Evolutionary conservation across 805 yeast genomes (phyloP).

Genomic region (Barnettozyma salicaria): DNA sequence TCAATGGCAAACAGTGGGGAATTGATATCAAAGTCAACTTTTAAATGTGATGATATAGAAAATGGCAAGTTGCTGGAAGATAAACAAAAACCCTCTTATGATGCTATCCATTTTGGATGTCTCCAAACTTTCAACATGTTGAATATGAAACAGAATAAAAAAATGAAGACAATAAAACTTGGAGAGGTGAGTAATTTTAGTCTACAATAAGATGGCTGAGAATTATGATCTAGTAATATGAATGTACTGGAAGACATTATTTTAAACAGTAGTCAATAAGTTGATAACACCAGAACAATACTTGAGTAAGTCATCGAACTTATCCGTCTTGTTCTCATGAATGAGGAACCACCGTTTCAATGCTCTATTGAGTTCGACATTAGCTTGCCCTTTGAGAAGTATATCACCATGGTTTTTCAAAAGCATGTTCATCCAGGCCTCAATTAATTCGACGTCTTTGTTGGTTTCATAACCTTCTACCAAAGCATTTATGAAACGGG

Average conservation of each 20-base stretch:
- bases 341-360: constrained; percentile 43
- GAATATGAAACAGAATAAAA: not conserved
- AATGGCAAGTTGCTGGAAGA: not conserved
- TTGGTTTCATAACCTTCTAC: constrained; percentile 50
- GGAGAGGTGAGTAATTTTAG: constrained; percentile 9
- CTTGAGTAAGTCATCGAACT: constrained; percentile 62
- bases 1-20: no score
- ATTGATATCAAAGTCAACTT: not conserved
- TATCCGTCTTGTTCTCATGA: constrained; percentile 37
- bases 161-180: constrained; percentile 15
- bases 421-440: constrained; percentile 73
- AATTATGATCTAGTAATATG: not conserved
- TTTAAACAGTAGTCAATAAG: constrained; percentile 38
- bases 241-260: not conserved
- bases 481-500: constrained; percentile 62
- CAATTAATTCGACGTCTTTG: constrained; percentile 66
- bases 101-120: constrained; percentile 23
- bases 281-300: constrained; percentile 76
- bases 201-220: not conserved
- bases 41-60: constrained; percentile 52
- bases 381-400: constrained; percentile 34
- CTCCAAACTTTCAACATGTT: not conserved
- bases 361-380: constrained; percentile 37
- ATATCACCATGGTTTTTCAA: constrained; percentile 81
- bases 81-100: not conserved